These are phyloP conservation scores for Alternaria incomplexa DNA, from an alignment of 2,329 filamentous ascomycete species.

Conservation along the genomic window DNA sequence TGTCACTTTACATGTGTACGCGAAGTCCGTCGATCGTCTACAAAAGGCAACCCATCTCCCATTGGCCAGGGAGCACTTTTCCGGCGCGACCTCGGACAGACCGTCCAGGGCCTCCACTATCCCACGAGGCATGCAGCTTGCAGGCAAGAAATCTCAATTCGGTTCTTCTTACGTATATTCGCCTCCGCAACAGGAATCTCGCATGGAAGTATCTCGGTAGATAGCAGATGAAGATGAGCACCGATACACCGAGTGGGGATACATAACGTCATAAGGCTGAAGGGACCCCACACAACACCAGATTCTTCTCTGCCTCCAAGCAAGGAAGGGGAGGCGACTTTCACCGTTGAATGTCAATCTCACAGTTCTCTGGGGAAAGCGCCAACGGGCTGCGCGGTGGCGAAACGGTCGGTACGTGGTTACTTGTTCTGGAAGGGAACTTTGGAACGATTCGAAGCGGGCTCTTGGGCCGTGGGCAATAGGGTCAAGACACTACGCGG, in stretches of 20 bases:
- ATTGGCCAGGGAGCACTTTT: neutral
- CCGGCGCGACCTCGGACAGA: neutral
- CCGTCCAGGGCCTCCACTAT: neutral
- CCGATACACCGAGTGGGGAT: neutral
- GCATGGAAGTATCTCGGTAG: neutral
- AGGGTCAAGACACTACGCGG: too few species aligned
- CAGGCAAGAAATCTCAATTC: neutral
- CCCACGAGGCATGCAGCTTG: neutral
- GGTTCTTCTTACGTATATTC: neutral
- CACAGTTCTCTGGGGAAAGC: neutral
- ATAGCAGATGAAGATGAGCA: neutral
- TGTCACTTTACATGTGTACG: neutral
- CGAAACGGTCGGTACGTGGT: neutral
- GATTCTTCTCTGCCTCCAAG: neutral
- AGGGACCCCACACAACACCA: neutral
- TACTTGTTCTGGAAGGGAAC: neutral
- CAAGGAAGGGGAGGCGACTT: neutral
- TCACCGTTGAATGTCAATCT: neutral
- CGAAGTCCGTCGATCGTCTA: neutral
- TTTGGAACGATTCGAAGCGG: neutral
- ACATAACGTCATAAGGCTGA: neutral
- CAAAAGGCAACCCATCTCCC: neutral
- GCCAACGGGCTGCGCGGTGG: neutral
- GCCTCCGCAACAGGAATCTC: neutral
- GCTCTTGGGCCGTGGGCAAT: neutral